These are phyloP conservation scores for Bryopsis sp. DNA, from an alignment of 139 green algal species.

Conservation along the genomic window DNA sequence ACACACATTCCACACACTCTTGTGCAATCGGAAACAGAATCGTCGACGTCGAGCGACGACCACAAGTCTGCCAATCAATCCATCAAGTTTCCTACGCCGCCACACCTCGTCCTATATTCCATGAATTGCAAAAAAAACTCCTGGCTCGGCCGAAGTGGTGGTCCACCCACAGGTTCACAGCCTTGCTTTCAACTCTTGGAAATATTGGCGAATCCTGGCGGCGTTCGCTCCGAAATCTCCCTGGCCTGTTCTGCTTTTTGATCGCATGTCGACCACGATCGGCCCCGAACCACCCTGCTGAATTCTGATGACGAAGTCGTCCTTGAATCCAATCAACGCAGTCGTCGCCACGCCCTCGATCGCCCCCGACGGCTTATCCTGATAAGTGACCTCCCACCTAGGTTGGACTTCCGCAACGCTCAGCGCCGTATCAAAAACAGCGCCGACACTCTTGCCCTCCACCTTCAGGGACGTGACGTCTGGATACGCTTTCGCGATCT, in stretches of 20 bases:
- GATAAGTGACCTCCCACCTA: background rate
- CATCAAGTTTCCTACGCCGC: no score
- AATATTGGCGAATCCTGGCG: constrained; percentile 25
- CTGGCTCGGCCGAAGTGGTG: no score
- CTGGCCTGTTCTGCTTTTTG: constrained; percentile 27
- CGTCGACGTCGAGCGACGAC: no score
- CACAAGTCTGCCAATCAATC: no score
- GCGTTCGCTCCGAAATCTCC: constrained; percentile 41
- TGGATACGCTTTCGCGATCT: no score
- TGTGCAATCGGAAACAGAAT: no score
- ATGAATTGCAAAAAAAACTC: no score
- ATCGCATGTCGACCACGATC: constrained; percentile 24
- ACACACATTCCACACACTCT: no score
- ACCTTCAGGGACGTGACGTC: no score
- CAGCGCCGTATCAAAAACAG: background rate
- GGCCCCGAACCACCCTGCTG: background rate
- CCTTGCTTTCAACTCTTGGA: constrained; percentile 19
- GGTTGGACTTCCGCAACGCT: background rate
- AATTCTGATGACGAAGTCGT: background rate
- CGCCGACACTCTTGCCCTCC: background rate
- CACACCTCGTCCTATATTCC: no score
- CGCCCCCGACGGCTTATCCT: background rate
- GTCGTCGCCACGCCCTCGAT: background rate
- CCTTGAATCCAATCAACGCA: background rate
- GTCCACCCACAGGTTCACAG: no score